phyloP scores from a whole-genome alignment of 371 early-diverging fungal genomes.

The Mortierella sp. region DNA sequence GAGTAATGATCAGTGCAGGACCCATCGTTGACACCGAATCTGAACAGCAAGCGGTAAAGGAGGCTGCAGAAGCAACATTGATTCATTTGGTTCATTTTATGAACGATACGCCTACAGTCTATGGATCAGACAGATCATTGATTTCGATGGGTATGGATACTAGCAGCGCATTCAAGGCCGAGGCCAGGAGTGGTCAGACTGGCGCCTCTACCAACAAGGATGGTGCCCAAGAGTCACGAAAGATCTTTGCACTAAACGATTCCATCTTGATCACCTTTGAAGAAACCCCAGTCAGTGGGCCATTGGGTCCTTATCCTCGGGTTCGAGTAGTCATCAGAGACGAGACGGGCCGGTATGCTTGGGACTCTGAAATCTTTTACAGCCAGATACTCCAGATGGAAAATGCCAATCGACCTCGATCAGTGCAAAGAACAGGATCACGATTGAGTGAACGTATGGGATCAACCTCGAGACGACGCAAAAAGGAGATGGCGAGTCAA shows the following conservation, averaged over 20 bases:
- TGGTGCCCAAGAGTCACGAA: conserved; percentile 22
- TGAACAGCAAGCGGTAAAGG: conserved; percentile 43
- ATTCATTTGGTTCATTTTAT: conserved; percentile 47
- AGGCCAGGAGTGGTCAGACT: not conserved
- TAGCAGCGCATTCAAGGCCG: not conserved
- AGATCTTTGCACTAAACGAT: conserved; percentile 56
- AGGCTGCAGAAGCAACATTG: conserved; percentile 50
- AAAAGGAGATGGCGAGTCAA: conserved; percentile 46
- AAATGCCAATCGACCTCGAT: conserved; percentile 15
- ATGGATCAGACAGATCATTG: conserved; percentile 17
- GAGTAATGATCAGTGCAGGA: conserved; percentile 38
- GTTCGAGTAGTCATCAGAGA: conserved; percentile 78
- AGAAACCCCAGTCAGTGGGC: conserved; percentile 34
- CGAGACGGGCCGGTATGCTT: conserved; percentile 82
- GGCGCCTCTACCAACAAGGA: conserved; percentile 14
- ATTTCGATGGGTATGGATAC: conserved; percentile 34
- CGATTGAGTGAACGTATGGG: conserved; percentile 45
- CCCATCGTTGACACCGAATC: conserved; percentile 22
- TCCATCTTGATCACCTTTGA: conserved; percentile 57
- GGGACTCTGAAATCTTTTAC: conserved; percentile 81
- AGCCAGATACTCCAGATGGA: conserved; percentile 51
- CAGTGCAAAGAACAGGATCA: conserved; percentile 29
- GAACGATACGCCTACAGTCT: conserved; percentile 21
- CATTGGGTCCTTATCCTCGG: conserved; percentile 44
- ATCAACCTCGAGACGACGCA: conserved; percentile 26